Evolutionary conservation across 768 basidiomycete genomes (phyloP).

Genomic region (Boletus vinaceobasis): DNA sequence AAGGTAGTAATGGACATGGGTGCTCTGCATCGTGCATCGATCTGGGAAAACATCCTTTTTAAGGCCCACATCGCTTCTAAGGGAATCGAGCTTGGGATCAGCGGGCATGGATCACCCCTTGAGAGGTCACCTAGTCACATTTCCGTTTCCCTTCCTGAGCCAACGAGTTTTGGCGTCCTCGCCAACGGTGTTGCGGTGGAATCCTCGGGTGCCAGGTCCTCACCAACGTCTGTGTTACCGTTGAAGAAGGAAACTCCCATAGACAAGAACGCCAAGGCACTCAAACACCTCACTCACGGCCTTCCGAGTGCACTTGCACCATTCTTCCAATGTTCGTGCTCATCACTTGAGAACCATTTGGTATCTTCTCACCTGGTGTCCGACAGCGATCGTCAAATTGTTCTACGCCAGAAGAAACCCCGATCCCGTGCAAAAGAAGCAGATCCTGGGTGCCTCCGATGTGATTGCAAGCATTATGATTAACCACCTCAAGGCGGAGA

Average conservation of each 20-base stretch:
- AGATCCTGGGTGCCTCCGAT: conserved; percentile 66
- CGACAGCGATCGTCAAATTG: conserved; percentile 77
- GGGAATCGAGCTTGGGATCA: conserved; percentile 50
- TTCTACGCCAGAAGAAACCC: conserved; percentile 78
- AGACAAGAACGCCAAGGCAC: conserved; percentile 67
- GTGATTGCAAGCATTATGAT: conserved; percentile 71
- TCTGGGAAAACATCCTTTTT: conserved; percentile 85
- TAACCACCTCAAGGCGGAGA: conserved; percentile 57
- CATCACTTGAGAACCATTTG: background rate
- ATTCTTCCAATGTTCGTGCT: conserved; percentile 75
- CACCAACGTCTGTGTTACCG: conserved; percentile 24
- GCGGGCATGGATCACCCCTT: conserved; percentile 43
- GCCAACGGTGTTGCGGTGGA: conserved; percentile 30
- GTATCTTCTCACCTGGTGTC: conserved; percentile 10
- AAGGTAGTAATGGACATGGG: conserved; percentile 73
- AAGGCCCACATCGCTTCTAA: conserved; percentile 54
- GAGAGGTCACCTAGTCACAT: conserved; percentile 47
- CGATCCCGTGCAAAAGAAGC: conserved; percentile 72
- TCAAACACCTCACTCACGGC: conserved; percentile 78
- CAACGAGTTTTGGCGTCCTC: conserved; percentile 30
- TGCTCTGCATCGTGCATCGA: conserved; percentile 70
- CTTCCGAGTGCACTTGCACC: conserved; percentile 73
- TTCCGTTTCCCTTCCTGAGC: conserved; percentile 39
- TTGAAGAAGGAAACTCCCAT: conserved; percentile 43
- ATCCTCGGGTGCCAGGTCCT: conserved; percentile 18